Conservation (phyloP, 164 flowering plant species). For the Magnolia kwangsiensis region DNA sequence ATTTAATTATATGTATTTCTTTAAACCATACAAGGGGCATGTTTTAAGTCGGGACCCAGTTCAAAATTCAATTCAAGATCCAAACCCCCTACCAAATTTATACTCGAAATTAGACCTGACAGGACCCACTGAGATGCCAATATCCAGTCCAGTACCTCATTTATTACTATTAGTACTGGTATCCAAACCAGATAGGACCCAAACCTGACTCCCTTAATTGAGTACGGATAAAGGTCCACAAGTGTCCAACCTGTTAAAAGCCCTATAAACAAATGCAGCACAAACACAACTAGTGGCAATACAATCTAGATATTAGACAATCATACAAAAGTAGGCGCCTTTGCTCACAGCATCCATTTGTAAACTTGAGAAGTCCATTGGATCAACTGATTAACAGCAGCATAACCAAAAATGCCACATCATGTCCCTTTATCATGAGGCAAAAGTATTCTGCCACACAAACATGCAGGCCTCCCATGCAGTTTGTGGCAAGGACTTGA, state of each 20-base stretch:
- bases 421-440: slow-evolving; percentile 1
- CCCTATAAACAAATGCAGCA: neutral
- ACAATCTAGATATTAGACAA: neutral
- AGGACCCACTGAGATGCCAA: neutral
- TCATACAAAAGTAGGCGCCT: neutral
- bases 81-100: neutral
- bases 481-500: slow-evolving; percentile 21
- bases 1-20: no score
- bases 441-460: neutral
- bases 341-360: neutral
- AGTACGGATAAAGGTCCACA: neutral
- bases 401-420: neutral
- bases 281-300: neutral
- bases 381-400: neutral
- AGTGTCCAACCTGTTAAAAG: neutral
- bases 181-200: neutral
- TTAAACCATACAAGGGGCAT: no score
- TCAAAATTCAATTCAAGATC: neutral
- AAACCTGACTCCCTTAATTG: neutral
- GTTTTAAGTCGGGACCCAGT: no score
- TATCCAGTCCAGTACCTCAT: neutral
- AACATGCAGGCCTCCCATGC: slow-evolving; percentile 14
- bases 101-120: neutral
- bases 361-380: neutral
- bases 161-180: no score